These are phyloP conservation scores for Poa annua DNA, from an alignment of 176 grass and related monocot species.

Conservation along the genomic window DNA sequence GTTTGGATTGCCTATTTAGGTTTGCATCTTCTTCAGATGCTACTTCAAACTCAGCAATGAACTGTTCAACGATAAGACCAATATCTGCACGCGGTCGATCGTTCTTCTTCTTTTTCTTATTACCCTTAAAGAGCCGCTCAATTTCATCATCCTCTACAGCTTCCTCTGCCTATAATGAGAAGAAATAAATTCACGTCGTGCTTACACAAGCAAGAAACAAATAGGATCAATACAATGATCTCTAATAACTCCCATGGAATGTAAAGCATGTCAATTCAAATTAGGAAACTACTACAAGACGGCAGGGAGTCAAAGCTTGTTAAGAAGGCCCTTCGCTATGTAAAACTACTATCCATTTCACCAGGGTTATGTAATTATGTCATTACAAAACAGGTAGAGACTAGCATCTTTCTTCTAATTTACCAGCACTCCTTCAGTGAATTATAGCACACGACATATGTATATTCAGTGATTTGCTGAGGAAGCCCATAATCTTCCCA, in stretches of 20 bases:
- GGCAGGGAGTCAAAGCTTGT: background rate
- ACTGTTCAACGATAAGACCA: slow-evolving; percentile 86
- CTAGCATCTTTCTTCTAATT: background rate
- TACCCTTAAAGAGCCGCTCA: slow-evolving; percentile 76
- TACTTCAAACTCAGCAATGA: slow-evolving; percentile 96
- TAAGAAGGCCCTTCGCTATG: background rate
- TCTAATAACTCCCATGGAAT: background rate
- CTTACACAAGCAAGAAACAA: slow-evolving; percentile 17
- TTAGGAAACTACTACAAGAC: background rate
- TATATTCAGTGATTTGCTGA: background rate
- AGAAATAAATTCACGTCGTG: background rate
- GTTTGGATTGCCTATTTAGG: slow-evolving; percentile 91
- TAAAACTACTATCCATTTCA: slow-evolving; percentile 12
- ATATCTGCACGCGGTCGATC: slow-evolving; percentile 89
- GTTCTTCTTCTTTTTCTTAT: slow-evolving; percentile 90
- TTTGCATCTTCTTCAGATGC: slow-evolving; percentile 94
- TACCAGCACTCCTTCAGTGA: background rate
- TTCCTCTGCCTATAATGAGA: slow-evolving; percentile 76
- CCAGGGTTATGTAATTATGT: background rate
- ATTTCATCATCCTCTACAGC: slow-evolving; percentile 90
- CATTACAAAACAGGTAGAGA: background rate
- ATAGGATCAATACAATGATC: background rate
- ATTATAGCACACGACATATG: background rate
- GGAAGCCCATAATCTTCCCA: background rate
- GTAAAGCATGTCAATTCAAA: background rate